Conservation (phyloP, 768 basidiomycete genomes). For the Mycena vitilis region DNA sequence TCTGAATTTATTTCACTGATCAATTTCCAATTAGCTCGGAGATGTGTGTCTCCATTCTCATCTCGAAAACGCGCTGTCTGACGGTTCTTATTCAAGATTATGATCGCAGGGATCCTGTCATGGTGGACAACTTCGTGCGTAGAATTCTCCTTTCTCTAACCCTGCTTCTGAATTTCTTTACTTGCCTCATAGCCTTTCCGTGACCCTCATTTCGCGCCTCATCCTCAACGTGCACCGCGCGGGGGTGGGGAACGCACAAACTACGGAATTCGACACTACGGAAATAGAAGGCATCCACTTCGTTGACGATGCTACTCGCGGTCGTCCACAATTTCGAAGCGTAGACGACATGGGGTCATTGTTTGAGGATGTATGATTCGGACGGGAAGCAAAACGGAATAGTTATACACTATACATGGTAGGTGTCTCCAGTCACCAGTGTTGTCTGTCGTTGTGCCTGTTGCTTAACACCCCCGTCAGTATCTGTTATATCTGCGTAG, state of each 20-base stretch:
- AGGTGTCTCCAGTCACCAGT: too few relatives aligned
- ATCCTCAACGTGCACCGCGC: conserved; percentile 20
- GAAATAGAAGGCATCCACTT: conserved; percentile 22
- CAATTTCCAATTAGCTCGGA: neutral
- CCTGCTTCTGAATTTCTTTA: neutral
- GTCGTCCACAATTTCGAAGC: too few relatives aligned
- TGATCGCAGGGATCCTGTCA: conserved; percentile 29
- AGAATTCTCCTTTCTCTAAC: neutral
- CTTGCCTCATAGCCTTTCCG: conserved; percentile 10
- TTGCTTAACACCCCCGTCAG: too few relatives aligned
- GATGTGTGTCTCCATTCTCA: neutral
- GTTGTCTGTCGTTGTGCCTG: too few relatives aligned
- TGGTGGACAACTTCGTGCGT: conserved; percentile 34
- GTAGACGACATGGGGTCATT: too few relatives aligned
- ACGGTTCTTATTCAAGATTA: conserved; percentile 2
- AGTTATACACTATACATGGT: too few relatives aligned
- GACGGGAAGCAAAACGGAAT: too few relatives aligned
- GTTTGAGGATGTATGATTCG: too few relatives aligned
- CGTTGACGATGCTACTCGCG: too few relatives aligned
- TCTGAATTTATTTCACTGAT: too few relatives aligned
- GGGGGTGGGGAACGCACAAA: neutral
- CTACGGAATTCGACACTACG: neutral
- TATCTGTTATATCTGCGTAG: too few relatives aligned
- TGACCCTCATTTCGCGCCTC: conserved; percentile 14
- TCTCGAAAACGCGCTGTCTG: too few relatives aligned